Evolutionary conservation across 1,284 basidiomycete species (phyloP).

Genomic region (Xanthoconium separans): DNA sequence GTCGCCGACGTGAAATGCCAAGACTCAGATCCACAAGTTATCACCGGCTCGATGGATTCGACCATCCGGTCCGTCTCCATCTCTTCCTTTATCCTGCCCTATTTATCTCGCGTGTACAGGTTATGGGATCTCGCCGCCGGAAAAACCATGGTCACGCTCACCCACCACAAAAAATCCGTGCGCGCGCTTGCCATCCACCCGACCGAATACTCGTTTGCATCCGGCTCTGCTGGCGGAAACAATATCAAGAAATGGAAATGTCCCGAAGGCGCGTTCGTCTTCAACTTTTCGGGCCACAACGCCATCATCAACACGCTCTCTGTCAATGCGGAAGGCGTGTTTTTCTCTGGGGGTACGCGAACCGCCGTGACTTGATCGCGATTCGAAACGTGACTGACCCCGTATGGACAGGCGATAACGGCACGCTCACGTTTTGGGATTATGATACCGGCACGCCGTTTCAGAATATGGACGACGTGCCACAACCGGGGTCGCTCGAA

Average conservation of each 20-base stretch:
- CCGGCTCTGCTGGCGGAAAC: constrained; percentile 92
- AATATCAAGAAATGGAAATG: constrained; percentile 99
- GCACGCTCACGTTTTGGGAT: constrained; percentile 89
- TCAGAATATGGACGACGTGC: constrained; percentile 91
- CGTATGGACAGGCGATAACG: constrained; percentile 74
- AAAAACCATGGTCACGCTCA: constrained; percentile 92
- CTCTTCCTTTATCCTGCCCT: neutral
- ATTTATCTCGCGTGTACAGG: constrained; percentile 36
- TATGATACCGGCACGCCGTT: constrained; percentile 94
- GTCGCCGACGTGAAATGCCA: constrained; percentile 94
- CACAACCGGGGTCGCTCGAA: constrained; percentile 95
- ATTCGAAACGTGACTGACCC: no score
- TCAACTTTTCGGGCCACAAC: constrained; percentile 95
- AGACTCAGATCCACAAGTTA: constrained; percentile 95
- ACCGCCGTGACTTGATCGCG: neutral
- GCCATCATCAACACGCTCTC: constrained; percentile 96
- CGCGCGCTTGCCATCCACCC: constrained; percentile 93
- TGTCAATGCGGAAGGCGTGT: constrained; percentile 93
- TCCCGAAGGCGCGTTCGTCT: constrained; percentile 92
- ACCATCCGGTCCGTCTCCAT: constrained; percentile 71
- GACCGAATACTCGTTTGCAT: constrained; percentile 94
- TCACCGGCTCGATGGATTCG: constrained; percentile 98
- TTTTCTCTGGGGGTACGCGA: constrained; percentile 88
- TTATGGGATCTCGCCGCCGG: constrained; percentile 99
- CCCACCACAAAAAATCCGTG: constrained; percentile 98